Conservation (phyloP, 768 basidiomycete species). For the Boletus coccyginus region DNA sequence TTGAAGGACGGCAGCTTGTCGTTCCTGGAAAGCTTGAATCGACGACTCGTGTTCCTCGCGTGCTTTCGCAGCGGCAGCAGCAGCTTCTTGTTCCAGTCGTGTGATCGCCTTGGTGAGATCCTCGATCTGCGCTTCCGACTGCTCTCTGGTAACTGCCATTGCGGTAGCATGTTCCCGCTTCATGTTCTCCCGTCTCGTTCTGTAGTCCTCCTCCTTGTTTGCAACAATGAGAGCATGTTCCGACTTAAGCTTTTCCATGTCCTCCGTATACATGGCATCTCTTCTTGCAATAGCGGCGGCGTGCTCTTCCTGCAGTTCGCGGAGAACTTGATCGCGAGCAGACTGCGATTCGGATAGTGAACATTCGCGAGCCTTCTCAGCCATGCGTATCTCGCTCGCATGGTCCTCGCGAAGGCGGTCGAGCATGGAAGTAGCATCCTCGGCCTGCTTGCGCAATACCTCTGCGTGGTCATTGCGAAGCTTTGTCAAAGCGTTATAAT, state of each 20-base stretch:
- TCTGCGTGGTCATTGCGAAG: slow-evolving; percentile 71
- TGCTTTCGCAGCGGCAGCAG: slow-evolving; percentile 35
- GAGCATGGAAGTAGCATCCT: slow-evolving; percentile 59
- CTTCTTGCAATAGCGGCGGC: slow-evolving; percentile 61
- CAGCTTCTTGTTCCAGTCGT: slow-evolving; percentile 49
- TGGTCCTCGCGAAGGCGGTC: slow-evolving; percentile 78
- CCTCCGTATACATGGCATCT: slow-evolving; percentile 61
- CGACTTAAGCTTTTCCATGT: slow-evolving; percentile 61
- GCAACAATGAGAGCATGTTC: slow-evolving; percentile 56
- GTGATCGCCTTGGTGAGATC: slow-evolving; percentile 55
- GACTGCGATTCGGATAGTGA: slow-evolving; percentile 73
- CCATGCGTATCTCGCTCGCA: slow-evolving; percentile 65
- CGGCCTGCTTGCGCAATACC: slow-evolving; percentile 57
- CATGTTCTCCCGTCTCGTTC: slow-evolving; percentile 31
- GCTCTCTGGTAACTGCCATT: slow-evolving; percentile 29
- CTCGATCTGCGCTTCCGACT: slow-evolving; percentile 49
- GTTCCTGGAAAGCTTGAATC: slow-evolving; percentile 47
- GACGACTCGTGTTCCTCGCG: slow-evolving; percentile 49
- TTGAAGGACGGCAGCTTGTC: slow-evolving; percentile 52
- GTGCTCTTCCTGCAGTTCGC: slow-evolving; percentile 73
- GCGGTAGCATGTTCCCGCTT: slow-evolving; percentile 36
- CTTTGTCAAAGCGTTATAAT: slow-evolving; percentile 76
- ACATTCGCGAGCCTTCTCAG: slow-evolving; percentile 73
- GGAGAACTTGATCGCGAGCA: slow-evolving; percentile 56
- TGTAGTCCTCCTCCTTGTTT: slow-evolving; percentile 60